A percentile compares a stretch with the other conserved stretches of the same genome.
Evolutionary conservation across 345 rosid species (phyloP).

Genomic region (Raphanus raphanistrum): DNA sequence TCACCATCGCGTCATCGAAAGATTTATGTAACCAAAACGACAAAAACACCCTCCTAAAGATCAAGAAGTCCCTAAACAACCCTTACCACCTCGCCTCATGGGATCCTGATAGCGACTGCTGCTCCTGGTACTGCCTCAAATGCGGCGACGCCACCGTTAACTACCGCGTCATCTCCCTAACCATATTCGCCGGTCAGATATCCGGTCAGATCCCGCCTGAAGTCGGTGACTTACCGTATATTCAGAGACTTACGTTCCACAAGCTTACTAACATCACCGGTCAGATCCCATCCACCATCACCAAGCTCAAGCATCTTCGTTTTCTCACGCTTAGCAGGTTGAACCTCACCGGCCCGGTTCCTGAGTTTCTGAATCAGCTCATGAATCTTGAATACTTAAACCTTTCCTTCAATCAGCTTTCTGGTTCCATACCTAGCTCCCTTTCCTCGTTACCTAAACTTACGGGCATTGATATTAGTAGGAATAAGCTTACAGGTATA

Average conservation of each 20-base stretch:
- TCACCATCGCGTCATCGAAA: conserved; percentile 38
- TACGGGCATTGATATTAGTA: neutral
- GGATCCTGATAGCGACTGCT: conserved; percentile 62
- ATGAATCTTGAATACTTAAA: neutral
- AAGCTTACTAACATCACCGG: neutral
- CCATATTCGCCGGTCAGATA: conserved; percentile 48
- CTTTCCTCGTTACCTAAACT: neutral
- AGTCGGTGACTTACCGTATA: conserved; percentile 64
- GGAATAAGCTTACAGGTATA: neutral
- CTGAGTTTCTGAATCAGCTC: neutral
- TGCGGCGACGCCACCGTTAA: conserved; percentile 56
- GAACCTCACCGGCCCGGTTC: neutral
- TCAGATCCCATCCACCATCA: neutral
- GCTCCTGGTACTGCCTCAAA: conserved; percentile 59
- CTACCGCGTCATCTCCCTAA: conserved; percentile 58
- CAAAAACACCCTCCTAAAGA: conserved; percentile 56
- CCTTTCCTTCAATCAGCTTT: neutral
- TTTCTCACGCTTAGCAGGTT: neutral
- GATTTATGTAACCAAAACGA: conserved; percentile 59
- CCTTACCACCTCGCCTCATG: conserved; percentile 64
- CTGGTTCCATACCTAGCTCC: neutral
- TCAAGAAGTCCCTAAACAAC: conserved; percentile 53
- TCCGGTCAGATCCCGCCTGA: conserved; percentile 51
- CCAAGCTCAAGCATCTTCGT: neutral
- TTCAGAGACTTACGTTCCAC: conserved; percentile 15